These are phyloP conservation scores for Incumbomyces lentus DNA, from an alignment of 2,329 filamentous ascomycete genomes.

Conservation along the genomic window DNA sequence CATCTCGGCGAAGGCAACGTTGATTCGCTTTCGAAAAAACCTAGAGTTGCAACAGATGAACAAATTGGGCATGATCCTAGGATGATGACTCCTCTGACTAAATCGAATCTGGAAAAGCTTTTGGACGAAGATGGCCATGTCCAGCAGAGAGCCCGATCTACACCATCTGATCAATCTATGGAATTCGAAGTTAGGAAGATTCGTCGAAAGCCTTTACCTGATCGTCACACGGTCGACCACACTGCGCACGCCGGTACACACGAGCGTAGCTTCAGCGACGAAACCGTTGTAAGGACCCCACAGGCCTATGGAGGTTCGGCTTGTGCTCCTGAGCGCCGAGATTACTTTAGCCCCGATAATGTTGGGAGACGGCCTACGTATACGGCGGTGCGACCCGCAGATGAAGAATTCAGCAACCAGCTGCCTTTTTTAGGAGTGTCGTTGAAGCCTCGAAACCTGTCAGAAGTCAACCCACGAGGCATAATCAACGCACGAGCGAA, in stretches of 20 bases:
- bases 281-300: conserved; percentile 16
- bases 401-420: conserved; percentile 2
- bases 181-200: background rate
- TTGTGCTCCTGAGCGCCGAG: conserved; percentile 9
- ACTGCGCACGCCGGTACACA: background rate
- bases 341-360: conserved; percentile 31
- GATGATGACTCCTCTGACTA: background rate
- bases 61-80: too few relatives aligned
- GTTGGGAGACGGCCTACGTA: conserved; percentile 28
- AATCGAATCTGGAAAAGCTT: conserved; percentile 5
- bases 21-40: too few relatives aligned
- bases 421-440: conserved; percentile 23
- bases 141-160: background rate
- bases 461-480: background rate
- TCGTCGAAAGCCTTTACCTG: conserved; percentile 17
- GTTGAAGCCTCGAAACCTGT: background rate
- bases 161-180: background rate
- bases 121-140: background rate
- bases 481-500: background rate
- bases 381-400: conserved; percentile 11
- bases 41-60: too few relatives aligned
- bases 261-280: conserved; percentile 6
- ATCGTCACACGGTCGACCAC: conserved; percentile 3
- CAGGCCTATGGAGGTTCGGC: background rate
- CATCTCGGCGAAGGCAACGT: background rate